Base-by-base conservation (phyloP, 192 early-diverging fungal genomes). In the Rhizophagus clarus region DNA sequence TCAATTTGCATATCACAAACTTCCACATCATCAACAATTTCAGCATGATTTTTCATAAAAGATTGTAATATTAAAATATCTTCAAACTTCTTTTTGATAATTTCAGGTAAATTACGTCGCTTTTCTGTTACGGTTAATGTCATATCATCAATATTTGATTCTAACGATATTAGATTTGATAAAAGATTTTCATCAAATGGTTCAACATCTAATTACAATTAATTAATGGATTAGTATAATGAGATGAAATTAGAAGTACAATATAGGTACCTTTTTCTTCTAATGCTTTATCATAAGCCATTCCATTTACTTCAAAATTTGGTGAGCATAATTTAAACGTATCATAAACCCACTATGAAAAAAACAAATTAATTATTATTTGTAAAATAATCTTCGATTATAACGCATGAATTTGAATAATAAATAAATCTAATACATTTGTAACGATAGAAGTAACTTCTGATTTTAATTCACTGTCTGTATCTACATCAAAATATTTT, bases 291-390 rank as follows among this genome's bases (percentile, higher is more conserved):
- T 56, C 49, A 61, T 74, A 74, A 74, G 47, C n/a, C 26, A 74
- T 56, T 60, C 45, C 56, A 28, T 74, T 74, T 17, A 74, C 73
- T 32, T 60, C 24, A 5, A 74, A 32, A 61, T 74, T 74, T 32
- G 73, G 73, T 20, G 73, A 29, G 14, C 24, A 24, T 2, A 74
- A 60, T 29, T 74, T 40, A 61, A 74, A 74, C 47, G 73, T 74
- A 31, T 74, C 32, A n/a, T 74, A 24, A 28, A 61, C 15, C 73
- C 73, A 74, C 73, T 74, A n/a, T 15, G 12, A 14, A 72, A 40
- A 34, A 40, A 29, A 56, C 8, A 74, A 74, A 9, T 20, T 22
- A 20, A 1, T 56, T 5, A 40, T 7, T 40, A 7, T 40, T 20
- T 56, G 11, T 12, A 12, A 14, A 45, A 45, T 45, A 49, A 22